Percentiles rank a stretch among this genome's conserved stretches.
phyloP scores from a whole-genome alignment of 129 eudicot genomes.

The Flaveria bidentis region DNA sequence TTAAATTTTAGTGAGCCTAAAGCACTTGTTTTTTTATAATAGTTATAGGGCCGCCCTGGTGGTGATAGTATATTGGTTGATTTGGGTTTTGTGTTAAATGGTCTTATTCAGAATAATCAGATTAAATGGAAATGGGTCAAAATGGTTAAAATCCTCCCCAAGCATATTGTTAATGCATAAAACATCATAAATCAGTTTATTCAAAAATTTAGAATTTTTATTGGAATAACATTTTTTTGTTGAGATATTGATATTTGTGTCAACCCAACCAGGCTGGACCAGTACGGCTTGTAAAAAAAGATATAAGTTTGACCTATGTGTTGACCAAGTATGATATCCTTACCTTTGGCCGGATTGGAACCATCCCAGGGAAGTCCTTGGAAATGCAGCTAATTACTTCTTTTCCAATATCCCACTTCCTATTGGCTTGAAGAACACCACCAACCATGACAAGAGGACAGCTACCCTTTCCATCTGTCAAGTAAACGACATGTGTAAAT shows the following conservation, averaged over 20 bases:
- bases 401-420: conserved; percentile 86
- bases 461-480: conserved; percentile 67
- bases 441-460: conserved; percentile 97
- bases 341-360: conserved; percentile 84
- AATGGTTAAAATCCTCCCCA: neutral
- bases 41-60: neutral
- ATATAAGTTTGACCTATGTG: neutral
- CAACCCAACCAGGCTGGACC: neutral
- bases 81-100: neutral
- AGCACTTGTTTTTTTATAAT: neutral
- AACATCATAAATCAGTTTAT: neutral
- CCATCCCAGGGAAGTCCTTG: conserved; percentile 73
- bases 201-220: neutral
- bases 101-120: neutral
- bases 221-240: neutral
- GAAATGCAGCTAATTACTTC: conserved; percentile 69
- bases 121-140: neutral
- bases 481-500: neutral
- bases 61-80: neutral
- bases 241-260: neutral
- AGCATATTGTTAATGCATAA: neutral
- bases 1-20: neutral
- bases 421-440: conserved; percentile 88
- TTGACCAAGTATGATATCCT: conserved; percentile 14
- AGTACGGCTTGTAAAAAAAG: neutral